A percentile compares a stretch with the other conserved stretches of the same genome.
Evolutionary conservation across 148 eudicot species (phyloP).

Genomic region (Rhododendron henanense): DNA sequence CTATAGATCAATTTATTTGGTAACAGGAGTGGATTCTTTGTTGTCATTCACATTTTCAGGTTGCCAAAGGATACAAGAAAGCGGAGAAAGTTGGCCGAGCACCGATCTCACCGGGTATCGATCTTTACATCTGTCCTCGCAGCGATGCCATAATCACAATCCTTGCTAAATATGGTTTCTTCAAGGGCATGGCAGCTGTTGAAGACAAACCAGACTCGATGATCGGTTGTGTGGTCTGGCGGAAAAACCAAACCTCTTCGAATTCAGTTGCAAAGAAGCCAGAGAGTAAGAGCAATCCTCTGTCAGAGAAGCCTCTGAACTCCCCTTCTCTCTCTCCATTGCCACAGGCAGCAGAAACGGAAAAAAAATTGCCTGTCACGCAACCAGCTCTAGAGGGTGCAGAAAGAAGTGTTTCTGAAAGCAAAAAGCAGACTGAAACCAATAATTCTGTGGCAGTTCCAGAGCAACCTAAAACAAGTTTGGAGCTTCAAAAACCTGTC

Average conservation of each 20-base stretch:
- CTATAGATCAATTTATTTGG: not conserved
- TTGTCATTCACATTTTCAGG: conserved; percentile 29
- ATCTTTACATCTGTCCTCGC: conserved; percentile 71
- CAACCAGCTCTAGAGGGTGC: conserved; percentile 18
- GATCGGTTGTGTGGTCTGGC: conserved; percentile 82
- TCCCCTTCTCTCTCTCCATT: conserved; percentile 25
- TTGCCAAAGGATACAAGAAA: conserved; percentile 52
- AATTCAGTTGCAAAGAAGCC: conserved; percentile 29
- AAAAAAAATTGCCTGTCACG: conserved; percentile 18
- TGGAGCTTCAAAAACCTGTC: conserved; percentile 22
- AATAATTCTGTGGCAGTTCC: conserved; percentile 10
- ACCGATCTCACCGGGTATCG: conserved; percentile 44
- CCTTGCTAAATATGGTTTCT: conserved; percentile 68
- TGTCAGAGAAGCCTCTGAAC: conserved; percentile 20
- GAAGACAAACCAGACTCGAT: conserved; percentile 45
- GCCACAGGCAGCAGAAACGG: conserved; percentile 7
- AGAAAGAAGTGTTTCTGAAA: conserved; percentile 17
- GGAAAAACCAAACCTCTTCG: conserved; percentile 34
- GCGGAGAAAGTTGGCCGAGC: conserved; percentile 67
- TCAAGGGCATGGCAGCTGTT: conserved; percentile 53
- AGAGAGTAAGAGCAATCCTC: conserved; percentile 16
- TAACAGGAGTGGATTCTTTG: not conserved
- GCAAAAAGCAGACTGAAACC: conserved; percentile 15
- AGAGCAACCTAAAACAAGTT: conserved; percentile 22
- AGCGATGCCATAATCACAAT: conserved; percentile 57